A percentile compares a stretch with the other conserved stretches of the same genome.
Evolutionary conservation across 2,329 filamentous ascomycete species (phyloP).

Genomic region (Aureobasidium melanogenum): DNA sequence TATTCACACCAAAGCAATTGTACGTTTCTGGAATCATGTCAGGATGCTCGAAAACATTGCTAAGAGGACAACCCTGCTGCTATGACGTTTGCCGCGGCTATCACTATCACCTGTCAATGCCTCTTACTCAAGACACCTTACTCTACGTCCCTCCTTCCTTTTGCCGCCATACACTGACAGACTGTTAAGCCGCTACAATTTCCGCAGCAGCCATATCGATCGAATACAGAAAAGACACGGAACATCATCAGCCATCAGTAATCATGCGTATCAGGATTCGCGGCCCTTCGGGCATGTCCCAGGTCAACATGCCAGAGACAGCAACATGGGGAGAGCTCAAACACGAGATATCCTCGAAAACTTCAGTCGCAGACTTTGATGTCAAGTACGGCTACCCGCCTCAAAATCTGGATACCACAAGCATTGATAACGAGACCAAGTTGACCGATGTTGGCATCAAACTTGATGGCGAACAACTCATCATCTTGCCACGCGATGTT

Average conservation of each 20-base stretch:
- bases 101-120: background rate
- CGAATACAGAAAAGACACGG: background rate
- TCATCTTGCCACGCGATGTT: slow-evolving; percentile 44
- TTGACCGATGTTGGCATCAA: slow-evolving; percentile 51
- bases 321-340: slow-evolving; percentile 58
- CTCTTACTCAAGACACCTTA: background rate
- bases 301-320: slow-evolving; percentile 58
- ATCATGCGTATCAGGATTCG: slow-evolving; percentile 69
- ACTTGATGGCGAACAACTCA: slow-evolving; percentile 60
- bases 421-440: slow-evolving; percentile 39
- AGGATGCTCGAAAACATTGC: background rate
- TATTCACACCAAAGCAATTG: too few species aligned
- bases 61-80: background rate
- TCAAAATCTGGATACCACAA: slow-evolving; percentile 54
- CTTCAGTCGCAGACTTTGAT: slow-evolving; percentile 57
- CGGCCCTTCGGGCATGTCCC: slow-evolving; percentile 63
- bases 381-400: slow-evolving; percentile 82
- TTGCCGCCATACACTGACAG: background rate
- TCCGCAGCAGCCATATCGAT: background rate
- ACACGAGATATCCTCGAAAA: slow-evolving; percentile 52
- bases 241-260: background rate
- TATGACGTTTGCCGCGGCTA: background rate
- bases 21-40: background rate
- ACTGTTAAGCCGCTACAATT: too few species aligned
- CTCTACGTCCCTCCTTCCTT: background rate